Evolutionary conservation across 495 filamentous ascomycete species (phyloP), one percentile per base, ranked within the genome.

Genomic region (Lichenothelia convexa): DNA sequence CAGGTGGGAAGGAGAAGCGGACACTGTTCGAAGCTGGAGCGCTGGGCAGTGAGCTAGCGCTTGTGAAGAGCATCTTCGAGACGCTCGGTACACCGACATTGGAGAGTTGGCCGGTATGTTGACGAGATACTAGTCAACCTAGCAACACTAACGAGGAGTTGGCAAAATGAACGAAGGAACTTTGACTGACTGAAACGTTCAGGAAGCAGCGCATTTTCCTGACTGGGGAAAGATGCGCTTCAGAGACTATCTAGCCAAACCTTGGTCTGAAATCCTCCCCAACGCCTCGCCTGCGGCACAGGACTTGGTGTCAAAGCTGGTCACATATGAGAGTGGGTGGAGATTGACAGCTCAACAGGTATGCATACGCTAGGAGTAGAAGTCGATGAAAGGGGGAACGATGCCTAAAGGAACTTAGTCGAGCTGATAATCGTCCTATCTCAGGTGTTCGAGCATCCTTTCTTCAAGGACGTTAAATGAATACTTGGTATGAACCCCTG

Each of bases 51-150:
- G 91, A 99, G 55, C 63, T 99, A 21, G 79, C 81, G 3, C 61
- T 99, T 26, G 80, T 99, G 32, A 64, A 78, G 34, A 91, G 80
- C 45, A 86, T 94, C 15, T 99, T 99, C 56, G 70, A 73, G 53
- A 84, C 71, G 9, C 57, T 95, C 18, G 89, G 89, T 5, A 93
- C 85, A 2, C 89, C 89, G 0, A 74, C 75, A 31, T 56, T 65
- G 29, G 62, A 73, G 22, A 70, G 50, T 0, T 97, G 89, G 89
- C 87, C 87, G 23, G 73, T 73, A 62, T 51, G 61, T 43, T 37
- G 30, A 21, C 16, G 16, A 12, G 30, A 7, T 32, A 7, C 8
- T 17, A 12, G 7, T 32, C 6, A 12, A 7, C 7, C 30, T 32
- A 32, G 7, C 6, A 17, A 27, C 24, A 27, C 24, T 13, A 7